Conservation (phyloP, 371 early-diverging fungal species). For the Mortierella sp. region DNA sequence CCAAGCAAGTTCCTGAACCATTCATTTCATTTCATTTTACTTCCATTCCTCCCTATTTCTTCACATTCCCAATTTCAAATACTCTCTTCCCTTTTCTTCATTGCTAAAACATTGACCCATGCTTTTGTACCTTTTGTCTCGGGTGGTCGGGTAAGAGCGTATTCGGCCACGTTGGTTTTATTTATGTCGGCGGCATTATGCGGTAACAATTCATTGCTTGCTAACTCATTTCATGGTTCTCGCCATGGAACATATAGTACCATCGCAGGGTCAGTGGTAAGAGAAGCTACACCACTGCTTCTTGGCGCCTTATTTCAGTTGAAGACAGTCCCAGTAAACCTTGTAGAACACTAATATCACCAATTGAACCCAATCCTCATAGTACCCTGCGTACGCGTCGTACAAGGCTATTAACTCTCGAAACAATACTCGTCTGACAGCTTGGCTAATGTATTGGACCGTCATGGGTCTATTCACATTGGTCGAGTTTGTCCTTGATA, state of each 20-base stretch:
- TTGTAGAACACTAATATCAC: background rate
- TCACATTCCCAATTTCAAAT: background rate
- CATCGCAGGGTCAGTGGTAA: conserved; percentile 45
- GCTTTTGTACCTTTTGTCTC: conserved; percentile 40
- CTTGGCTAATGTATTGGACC: conserved; percentile 57
- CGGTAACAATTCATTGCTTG: background rate
- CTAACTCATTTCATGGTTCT: background rate
- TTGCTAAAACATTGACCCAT: conserved; percentile 6
- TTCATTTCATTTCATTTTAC: no score
- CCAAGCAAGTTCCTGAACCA: no score
- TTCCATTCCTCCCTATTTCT: conserved; percentile 7
- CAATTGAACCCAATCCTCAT: background rate
- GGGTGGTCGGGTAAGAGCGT: conserved; percentile 32
- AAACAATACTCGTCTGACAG: conserved; percentile 37
- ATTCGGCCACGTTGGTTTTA: no score
- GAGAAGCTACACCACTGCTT: background rate
- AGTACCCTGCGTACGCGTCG: conserved; percentile 57
- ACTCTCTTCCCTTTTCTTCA: background rate
- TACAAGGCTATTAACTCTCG: conserved; percentile 53
- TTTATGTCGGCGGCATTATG: background rate
- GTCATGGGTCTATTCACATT: conserved; percentile 51
- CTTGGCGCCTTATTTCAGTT: background rate
- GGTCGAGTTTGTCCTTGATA: conserved; percentile 47
- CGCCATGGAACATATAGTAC: conserved; percentile 16
- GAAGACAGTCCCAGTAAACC: background rate